Evolutionary conservation across 805 yeast species (phyloP), one percentile per base, ranked within the genome.

Genomic region (Scheffersomyces stipitis): DNA sequence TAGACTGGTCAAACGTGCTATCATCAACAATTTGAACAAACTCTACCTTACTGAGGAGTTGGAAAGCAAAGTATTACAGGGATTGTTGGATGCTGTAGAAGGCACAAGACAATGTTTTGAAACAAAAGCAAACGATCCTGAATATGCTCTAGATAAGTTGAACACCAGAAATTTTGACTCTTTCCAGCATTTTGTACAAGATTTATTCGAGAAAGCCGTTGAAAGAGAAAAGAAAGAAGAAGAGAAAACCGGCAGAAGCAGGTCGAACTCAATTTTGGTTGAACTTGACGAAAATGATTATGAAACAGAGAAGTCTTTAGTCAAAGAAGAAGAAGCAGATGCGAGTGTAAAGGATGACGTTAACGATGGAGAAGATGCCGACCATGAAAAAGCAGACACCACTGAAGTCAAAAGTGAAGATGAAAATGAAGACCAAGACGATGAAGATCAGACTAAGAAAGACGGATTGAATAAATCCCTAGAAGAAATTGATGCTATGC

Each of bases 1-100:
- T 24, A 81, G 76, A 44, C 65, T 58, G 4, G 62, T 72, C 26
- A 76, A 76, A 41, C 82, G 76, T 42, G 67, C 79, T 24, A 64
- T 85, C 1, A 53, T 83, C 7, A 60, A 62, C 10, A 71, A 73
- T 30, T 58, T 86, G 22, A 63, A 70, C 17, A 78, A 76, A 43
- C 62, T 85, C 14, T 46, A 41, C 17, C 42, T 69, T 4, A 45
- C 60, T 1, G 64, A 55, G 18, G 44, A 49, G 17, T 37, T 65
- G 16, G 66, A 64, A 5, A 38, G 57, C 4, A 54, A 46, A 26
- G 48, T 60, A 4, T 51, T 69, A 18, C 44, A 49, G 23, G 71
- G 70, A 1, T 51, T 69, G 18, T 41, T 48, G n/a, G 54, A 51
- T 15, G 69, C 66, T 9, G 36, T 68, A 15, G 56, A 56, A 15